Evolutionary conservation across 371 early-diverging fungal genomes (phyloP).

Genomic region (Capillidium heterosporum): DNA sequence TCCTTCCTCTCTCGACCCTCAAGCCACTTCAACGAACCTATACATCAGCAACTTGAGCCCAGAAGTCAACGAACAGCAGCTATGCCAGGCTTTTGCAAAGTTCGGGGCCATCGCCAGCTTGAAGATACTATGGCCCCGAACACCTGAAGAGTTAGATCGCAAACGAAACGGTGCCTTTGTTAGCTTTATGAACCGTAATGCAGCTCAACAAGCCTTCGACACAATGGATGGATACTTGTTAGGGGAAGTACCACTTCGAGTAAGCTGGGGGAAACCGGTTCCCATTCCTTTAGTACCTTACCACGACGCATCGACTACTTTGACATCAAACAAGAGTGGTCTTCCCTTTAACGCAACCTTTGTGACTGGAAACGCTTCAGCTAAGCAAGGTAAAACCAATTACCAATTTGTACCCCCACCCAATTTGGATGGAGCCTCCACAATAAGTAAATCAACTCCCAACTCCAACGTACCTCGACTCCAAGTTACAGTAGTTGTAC

Average conservation of each 20-base stretch:
- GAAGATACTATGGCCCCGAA: conserved; percentile 92
- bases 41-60: conserved; percentile 72
- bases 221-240: conserved; percentile 54
- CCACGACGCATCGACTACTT: conserved; percentile 28
- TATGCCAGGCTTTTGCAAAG: conserved; percentile 58
- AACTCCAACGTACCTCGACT: conserved; percentile 12
- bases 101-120: conserved; percentile 83
- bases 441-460: too few species aligned
- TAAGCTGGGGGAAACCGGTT: conserved; percentile 84
- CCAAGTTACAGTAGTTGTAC: conserved; percentile 43
- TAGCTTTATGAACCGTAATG: conserved; percentile 64
- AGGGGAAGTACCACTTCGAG: conserved; percentile 36
- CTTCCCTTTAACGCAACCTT: conserved; percentile 51
- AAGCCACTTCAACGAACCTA: conserved; percentile 72
- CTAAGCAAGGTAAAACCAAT: neutral
- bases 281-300: conserved; percentile 59
- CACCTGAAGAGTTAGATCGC: conserved; percentile 60
- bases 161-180: conserved; percentile 70
- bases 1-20: conserved; percentile 49
- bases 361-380: neutral
- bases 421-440: neutral
- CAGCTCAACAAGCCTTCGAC: conserved; percentile 53
- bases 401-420: conserved; percentile 7
- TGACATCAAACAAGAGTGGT: conserved; percentile 17
- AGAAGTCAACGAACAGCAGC: conserved; percentile 37